phyloP scores from a whole-genome alignment of 495 filamentous ascomycete species.

The Articulospora tetracladia region DNA sequence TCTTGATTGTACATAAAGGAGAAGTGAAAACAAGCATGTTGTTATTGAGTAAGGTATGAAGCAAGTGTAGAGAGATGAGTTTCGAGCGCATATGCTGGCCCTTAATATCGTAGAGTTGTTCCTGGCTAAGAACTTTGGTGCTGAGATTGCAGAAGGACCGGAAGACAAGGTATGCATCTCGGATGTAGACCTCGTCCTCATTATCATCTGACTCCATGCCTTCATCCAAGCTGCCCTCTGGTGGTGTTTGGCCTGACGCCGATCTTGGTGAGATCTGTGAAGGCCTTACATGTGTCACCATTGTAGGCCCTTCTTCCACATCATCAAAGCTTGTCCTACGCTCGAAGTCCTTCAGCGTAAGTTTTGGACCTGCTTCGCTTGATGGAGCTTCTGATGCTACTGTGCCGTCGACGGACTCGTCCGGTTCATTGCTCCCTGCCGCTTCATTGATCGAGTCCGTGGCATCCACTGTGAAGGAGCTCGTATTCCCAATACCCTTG shows the following conservation, averaged over 20 bases:
- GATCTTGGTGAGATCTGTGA: constrained; percentile 52
- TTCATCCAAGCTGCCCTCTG: constrained; percentile 44
- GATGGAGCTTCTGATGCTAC: constrained; percentile 45
- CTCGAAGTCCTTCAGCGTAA: constrained; percentile 94
- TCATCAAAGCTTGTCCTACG: constrained; percentile 92
- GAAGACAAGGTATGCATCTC: constrained; percentile 96
- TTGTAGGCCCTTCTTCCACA: constrained; percentile 89
- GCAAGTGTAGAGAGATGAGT: constrained; percentile 87
- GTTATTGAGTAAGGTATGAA: constrained; percentile 91
- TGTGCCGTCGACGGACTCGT: constrained; percentile 37
- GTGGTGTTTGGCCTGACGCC: constrained; percentile 47
- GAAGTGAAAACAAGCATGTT: constrained; percentile 84
- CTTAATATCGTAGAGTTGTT: constrained; percentile 88
- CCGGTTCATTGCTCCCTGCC: constrained; percentile 38
- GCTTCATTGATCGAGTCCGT: constrained; percentile 29
- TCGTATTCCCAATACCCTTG: constrained; percentile 31
- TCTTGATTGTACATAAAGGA: constrained; percentile 82
- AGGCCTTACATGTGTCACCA: constrained; percentile 76
- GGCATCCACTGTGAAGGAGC: constrained; percentile 30
- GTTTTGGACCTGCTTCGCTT: constrained; percentile 62
- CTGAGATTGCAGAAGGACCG: constrained; percentile 96
- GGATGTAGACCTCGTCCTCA: constrained; percentile 93
- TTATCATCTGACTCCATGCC: constrained; percentile 67
- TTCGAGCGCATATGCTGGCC: constrained; percentile 97
- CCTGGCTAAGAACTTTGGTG: constrained; percentile 80